Conservation (phyloP, 345 rosid species). For the Eucalyptus sp. region DNA sequence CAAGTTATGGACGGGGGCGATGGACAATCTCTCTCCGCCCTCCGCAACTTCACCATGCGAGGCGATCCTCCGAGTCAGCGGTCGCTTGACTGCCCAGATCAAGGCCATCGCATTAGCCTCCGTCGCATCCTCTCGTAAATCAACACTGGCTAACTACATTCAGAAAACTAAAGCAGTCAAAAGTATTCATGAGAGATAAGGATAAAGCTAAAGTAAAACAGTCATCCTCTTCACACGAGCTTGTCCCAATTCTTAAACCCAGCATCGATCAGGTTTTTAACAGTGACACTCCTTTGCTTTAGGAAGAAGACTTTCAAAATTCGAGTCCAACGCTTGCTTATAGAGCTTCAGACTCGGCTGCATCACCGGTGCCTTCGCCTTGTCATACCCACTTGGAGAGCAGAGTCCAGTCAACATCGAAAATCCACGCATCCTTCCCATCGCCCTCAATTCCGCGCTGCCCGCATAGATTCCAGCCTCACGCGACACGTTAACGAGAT, state of each 20-base stretch:
- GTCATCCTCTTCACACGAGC: slow-evolving; percentile 21
- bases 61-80: too few species aligned
- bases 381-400: slow-evolving; percentile 83
- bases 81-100: too few species aligned
- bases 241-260: slow-evolving; percentile 76
- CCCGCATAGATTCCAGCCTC: slow-evolving; percentile 51
- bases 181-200: too few species aligned
- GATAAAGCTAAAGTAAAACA: not conserved
- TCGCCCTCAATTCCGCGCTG: slow-evolving; percentile 39
- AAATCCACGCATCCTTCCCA: slow-evolving; percentile 76
- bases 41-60: too few species aligned
- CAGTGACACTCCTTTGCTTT: slow-evolving; percentile 40
- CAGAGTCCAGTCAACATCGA: slow-evolving; percentile 82
- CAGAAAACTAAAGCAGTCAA: too few species aligned
- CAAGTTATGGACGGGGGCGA: too few species aligned
- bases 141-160: too few species aligned
- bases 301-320: slow-evolving; percentile 49
- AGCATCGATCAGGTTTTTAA: slow-evolving; percentile 42
- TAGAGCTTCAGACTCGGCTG: slow-evolving; percentile 64
- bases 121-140: too few species aligned
- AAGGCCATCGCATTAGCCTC: too few species aligned
- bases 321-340: slow-evolving; percentile 39
- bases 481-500: slow-evolving; percentile 45
- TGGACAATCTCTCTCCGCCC: too few species aligned
- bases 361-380: slow-evolving; percentile 52